Evolutionary conservation across 768 basidiomycete genomes (phyloP).

Genomic region (Hypsizygus marmoreus): DNA sequence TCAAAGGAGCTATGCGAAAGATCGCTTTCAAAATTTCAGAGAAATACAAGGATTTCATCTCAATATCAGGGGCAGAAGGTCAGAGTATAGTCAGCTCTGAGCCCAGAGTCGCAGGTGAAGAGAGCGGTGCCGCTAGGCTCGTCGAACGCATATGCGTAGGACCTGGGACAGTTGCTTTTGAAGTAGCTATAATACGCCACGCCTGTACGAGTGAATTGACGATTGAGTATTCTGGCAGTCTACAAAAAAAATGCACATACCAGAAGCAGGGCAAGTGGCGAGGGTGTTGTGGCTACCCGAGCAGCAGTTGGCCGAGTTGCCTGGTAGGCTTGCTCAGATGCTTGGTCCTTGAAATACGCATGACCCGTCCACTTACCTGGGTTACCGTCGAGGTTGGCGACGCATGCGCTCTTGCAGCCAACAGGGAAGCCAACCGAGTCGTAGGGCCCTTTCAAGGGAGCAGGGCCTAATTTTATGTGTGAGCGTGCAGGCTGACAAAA

Average conservation of each 20-base stretch:
- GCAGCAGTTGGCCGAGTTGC: conserved; percentile 40
- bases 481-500: not conserved
- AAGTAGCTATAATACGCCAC: conserved; percentile 28
- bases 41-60: conserved; percentile 30
- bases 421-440: conserved; percentile 48
- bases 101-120: conserved; percentile 36
- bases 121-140: conserved; percentile 48
- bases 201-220: conserved; percentile 12
- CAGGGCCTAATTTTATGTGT: conserved; percentile 33
- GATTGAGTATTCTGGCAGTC: not conserved
- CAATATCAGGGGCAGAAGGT: conserved; percentile 28
- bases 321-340: conserved; percentile 7
- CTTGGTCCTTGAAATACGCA: not conserved
- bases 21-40: too few species aligned
- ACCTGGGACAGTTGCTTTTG: conserved; percentile 27
- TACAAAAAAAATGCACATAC: conserved; percentile 18
- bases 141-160: conserved; percentile 51
- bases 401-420: conserved; percentile 57
- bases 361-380: conserved; percentile 14
- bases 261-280: conserved; percentile 36
- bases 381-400: conserved; percentile 34
- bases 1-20: too few species aligned
- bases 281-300: conserved; percentile 32
- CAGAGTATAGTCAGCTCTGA: conserved; percentile 31
- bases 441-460: conserved; percentile 46